phyloP scores from a whole-genome alignment of 495 filamentous ascomycete species.

The Neurospora africana region DNA sequence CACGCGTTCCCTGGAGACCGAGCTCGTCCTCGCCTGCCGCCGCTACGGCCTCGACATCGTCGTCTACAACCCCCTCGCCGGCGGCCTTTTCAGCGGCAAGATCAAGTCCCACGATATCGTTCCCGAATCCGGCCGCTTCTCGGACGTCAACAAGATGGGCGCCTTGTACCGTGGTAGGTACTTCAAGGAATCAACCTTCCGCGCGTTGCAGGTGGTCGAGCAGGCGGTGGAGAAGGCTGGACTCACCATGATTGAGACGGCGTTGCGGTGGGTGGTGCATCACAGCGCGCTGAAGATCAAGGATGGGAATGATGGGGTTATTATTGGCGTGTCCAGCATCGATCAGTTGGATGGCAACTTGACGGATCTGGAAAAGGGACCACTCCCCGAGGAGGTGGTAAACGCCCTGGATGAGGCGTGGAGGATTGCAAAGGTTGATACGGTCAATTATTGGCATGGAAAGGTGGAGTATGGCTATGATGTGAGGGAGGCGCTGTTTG shows the following conservation, averaged over 20 bases:
- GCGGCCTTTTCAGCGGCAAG: slow-evolving; percentile 77
- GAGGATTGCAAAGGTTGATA: slow-evolving; percentile 53
- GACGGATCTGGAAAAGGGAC: slow-evolving; percentile 70
- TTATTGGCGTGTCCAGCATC: slow-evolving; percentile 69
- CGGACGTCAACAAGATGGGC: slow-evolving; percentile 40
- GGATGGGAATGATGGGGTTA: slow-evolving; percentile 67
- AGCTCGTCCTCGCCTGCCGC: slow-evolving; percentile 69
- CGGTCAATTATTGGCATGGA: slow-evolving; percentile 64
- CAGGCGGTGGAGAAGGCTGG: slow-evolving; percentile 61
- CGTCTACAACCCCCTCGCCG: slow-evolving; percentile 83
- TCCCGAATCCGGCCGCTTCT: slow-evolving; percentile 61
- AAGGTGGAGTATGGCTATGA: slow-evolving; percentile 69
- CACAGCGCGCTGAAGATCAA: slow-evolving; percentile 71
- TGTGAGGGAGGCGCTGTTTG: slow-evolving; percentile 56
- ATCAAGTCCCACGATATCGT: slow-evolving; percentile 56
- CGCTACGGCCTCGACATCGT: slow-evolving; percentile 81
- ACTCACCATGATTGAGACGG: slow-evolving; percentile 71
- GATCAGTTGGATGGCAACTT: slow-evolving; percentile 69
- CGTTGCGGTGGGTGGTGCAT: slow-evolving; percentile 68
- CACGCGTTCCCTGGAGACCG: slow-evolving; percentile 66
- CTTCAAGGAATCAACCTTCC: slow-evolving; percentile 69
- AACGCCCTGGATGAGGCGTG: slow-evolving; percentile 71
- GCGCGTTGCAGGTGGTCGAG: slow-evolving; percentile 64
- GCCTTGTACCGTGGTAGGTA: slow-evolving; percentile 65
- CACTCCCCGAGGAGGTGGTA: slow-evolving; percentile 75